These are phyloP conservation scores for Erodium trifolium DNA, from an alignment of 441 rosid genomes.

Conservation along the genomic window DNA sequence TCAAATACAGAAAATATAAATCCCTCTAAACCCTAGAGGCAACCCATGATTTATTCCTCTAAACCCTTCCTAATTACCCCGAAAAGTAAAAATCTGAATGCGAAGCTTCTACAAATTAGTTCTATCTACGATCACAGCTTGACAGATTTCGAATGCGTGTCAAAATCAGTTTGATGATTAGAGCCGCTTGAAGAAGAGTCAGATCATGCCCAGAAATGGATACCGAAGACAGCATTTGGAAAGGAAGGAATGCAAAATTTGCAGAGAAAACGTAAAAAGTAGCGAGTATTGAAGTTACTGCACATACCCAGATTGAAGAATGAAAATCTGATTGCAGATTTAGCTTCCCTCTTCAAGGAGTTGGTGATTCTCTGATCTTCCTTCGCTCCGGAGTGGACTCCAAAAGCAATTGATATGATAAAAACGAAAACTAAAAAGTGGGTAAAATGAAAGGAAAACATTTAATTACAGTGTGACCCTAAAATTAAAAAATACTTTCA, in stretches of 20 bases:
- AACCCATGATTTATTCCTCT: no score
- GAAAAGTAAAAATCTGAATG: not conserved
- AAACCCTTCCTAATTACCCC: no score
- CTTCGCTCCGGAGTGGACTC: not conserved
- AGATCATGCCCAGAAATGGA: not conserved
- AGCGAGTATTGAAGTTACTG: not conserved
- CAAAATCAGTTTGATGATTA: not conserved
- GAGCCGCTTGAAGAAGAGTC: not conserved
- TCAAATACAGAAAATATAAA: no score
- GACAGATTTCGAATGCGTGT: not conserved
- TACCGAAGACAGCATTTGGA: not conserved
- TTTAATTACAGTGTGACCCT: not conserved
- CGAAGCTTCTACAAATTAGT: not conserved
- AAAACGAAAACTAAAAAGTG: not conserved
- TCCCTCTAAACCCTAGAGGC: no score
- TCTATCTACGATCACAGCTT: not conserved
- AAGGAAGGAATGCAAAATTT: not conserved
- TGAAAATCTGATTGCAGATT: not conserved
- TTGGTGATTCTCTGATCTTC: slow-evolving; percentile 1
- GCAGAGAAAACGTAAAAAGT: not conserved
- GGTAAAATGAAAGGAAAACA: not conserved
- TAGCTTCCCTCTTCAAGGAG: not conserved
- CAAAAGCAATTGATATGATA: not conserved
- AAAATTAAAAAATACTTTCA: no score
- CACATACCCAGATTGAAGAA: slow-evolving; percentile 5